These are phyloP conservation scores for Reticulascus tulasneorum DNA, from an alignment of 2,329 filamentous ascomycete species.

Conservation along the genomic window DNA sequence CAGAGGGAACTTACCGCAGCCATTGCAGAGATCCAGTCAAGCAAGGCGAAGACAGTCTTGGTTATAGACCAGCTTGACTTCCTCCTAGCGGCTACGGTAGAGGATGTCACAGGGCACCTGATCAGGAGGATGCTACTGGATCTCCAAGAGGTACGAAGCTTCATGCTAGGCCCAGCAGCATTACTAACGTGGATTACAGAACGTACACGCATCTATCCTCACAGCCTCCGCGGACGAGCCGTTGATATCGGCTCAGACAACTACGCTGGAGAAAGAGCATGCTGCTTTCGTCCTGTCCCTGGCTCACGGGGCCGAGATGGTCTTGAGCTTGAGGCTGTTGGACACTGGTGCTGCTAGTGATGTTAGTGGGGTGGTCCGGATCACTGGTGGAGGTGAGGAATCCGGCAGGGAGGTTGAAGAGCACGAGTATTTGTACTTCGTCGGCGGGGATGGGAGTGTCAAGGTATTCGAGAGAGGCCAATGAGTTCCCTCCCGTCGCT, in stretches of 20 bases:
- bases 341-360: conserved; percentile 88
- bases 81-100: conserved; percentile 55
- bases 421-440: conserved; percentile 76
- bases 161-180: not conserved
- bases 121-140: conserved; percentile 54
- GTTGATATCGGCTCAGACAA: conserved; percentile 57
- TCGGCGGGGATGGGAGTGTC: conserved; percentile 73
- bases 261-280: conserved; percentile 66
- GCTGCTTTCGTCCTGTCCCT: conserved; percentile 66
- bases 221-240: conserved; percentile 71
- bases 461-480: conserved; percentile 82
- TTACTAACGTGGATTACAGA: conserved; percentile 31
- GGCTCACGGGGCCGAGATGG: conserved; percentile 70
- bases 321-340: conserved; percentile 69
- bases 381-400: conserved; percentile 54
- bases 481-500: too few relatives aligned
- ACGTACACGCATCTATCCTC: conserved; percentile 62
- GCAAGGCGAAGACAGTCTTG: conserved; percentile 47
- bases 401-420: conserved; percentile 38
- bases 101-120: conserved; percentile 37
- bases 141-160: conserved; percentile 57
- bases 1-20: conserved; percentile 34
- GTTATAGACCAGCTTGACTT: conserved; percentile 65
- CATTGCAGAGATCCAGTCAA: conserved; percentile 34
- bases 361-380: conserved; percentile 80